phyloP scores from a whole-genome alignment of 495 filamentous ascomycete genomes.

The Penicillium mononematosum region DNA sequence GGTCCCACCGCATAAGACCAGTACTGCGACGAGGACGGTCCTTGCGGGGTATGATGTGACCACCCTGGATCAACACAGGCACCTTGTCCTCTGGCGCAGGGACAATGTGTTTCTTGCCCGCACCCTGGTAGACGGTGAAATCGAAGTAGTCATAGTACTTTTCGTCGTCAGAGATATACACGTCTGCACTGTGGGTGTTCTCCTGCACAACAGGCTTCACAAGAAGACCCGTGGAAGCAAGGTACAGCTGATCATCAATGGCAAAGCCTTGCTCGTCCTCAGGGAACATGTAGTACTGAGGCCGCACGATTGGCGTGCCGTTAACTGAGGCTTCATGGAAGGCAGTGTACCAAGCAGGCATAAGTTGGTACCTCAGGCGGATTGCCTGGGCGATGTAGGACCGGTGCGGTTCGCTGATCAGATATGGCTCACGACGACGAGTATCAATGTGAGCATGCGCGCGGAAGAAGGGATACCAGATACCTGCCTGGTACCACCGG shows the following conservation, averaged over 20 bases:
- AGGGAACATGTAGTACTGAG: conserved; percentile 89
- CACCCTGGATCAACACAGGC: conserved; percentile 86
- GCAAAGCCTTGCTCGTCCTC: conserved; percentile 80
- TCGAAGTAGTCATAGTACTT: conserved; percentile 94
- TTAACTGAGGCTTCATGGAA: conserved; percentile 84
- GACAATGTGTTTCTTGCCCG: conserved; percentile 65
- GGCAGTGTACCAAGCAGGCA: conserved; percentile 95
- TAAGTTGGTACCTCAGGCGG: conserved; percentile 80
- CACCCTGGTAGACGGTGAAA: conserved; percentile 68
- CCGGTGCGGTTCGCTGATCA: conserved; percentile 79
- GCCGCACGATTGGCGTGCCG: conserved; percentile 83
- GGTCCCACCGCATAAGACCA: conserved; percentile 88
- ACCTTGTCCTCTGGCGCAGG: conserved; percentile 79
- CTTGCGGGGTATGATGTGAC: conserved; percentile 86
- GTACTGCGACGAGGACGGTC: conserved; percentile 82
- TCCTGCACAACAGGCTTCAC: conserved; percentile 83
- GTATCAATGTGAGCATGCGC: conserved; percentile 97
- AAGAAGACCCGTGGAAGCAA: conserved; percentile 81
- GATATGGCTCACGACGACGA: conserved; percentile 88
- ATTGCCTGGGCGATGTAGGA: conserved; percentile 84
- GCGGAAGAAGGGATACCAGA: conserved; percentile 98
- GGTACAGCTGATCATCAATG: conserved; percentile 90
- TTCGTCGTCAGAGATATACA: conserved; percentile 84
- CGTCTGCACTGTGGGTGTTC: conserved; percentile 65
- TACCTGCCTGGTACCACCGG: conserved; percentile 94